Percentiles rank a stretch among this genome's conserved stretches.
Conservation (phyloP, 495 filamentous ascomycete genomes). For the Podospora anserina region DNA sequence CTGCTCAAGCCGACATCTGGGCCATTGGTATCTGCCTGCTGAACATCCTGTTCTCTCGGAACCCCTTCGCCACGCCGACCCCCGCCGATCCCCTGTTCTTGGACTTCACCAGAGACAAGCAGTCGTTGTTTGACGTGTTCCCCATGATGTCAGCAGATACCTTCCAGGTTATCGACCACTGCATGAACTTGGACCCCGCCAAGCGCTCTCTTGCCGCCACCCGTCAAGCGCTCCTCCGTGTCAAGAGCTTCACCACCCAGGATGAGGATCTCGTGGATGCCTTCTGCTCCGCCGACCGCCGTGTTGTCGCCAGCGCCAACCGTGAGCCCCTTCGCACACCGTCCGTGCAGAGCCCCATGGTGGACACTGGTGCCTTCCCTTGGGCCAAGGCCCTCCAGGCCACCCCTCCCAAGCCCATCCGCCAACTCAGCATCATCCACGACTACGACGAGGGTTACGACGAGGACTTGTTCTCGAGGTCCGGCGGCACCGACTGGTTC, state of each 20-base stretch:
- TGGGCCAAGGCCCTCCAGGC: slow-evolving; percentile 90
- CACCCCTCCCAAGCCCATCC: slow-evolving; percentile 66
- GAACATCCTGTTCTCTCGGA: slow-evolving; percentile 93
- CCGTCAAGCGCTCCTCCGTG: slow-evolving; percentile 69
- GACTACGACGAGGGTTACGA: slow-evolving; percentile 65
- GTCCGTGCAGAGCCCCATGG: slow-evolving; percentile 82
- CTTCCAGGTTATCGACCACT: slow-evolving; percentile 83
- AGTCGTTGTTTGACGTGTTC: slow-evolving; percentile 97
- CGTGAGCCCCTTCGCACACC: slow-evolving; percentile 94
- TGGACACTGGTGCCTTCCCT: slow-evolving; percentile 80
- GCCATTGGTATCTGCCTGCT: slow-evolving; percentile 92
- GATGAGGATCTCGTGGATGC: slow-evolving; percentile 90
- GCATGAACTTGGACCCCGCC: slow-evolving; percentile 82
- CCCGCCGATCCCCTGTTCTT: slow-evolving; percentile 83
- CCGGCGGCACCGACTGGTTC: slow-evolving; percentile 72
- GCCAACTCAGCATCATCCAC: slow-evolving; percentile 83
- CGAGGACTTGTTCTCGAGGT: slow-evolving; percentile 86
- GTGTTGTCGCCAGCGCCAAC: slow-evolving; percentile 73
- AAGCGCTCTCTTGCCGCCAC: slow-evolving; percentile 79
- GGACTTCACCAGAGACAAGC: slow-evolving; percentile 87
- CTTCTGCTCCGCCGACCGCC: slow-evolving; percentile 80
- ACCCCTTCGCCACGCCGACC: slow-evolving; percentile 86
- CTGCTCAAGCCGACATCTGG: slow-evolving; percentile 93
- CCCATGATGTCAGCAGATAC: slow-evolving; percentile 98
- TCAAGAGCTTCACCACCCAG: slow-evolving; percentile 82